phyloP scores from a whole-genome alignment of 306 rosid genomes.

The Quercus bicolor region DNA sequence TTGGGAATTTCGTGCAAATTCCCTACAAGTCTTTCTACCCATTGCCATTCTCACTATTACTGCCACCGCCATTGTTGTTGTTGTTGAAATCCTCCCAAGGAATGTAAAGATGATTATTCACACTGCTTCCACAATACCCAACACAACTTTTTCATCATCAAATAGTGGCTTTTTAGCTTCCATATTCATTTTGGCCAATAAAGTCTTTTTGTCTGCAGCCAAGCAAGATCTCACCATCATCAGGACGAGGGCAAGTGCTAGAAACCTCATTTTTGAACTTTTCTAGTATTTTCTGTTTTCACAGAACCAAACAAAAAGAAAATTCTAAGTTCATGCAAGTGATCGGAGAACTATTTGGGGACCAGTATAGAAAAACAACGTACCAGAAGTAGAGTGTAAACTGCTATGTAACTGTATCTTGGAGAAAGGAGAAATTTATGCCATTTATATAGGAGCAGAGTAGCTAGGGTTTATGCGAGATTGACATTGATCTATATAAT shows the following conservation, averaged over 20 bases:
- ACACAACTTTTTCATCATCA: background rate
- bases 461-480: no score
- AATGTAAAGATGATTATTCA: conserved; percentile 25
- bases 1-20: no score
- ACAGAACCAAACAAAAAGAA: background rate
- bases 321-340: background rate
- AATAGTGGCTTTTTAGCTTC: background rate
- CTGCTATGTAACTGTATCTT: no score
- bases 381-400: no score
- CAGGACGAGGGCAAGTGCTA: background rate
- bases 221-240: conserved; percentile 13
- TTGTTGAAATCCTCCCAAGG: background rate
- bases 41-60: no score
- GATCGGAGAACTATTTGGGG: background rate
- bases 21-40: no score
- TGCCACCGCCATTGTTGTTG: no score
- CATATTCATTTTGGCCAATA: background rate
- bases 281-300: background rate
- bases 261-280: conserved; percentile 10
- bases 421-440: no score
- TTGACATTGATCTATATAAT: no score
- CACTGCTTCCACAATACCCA: conserved; percentile 3
- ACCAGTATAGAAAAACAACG: no score
- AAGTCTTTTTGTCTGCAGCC: background rate
- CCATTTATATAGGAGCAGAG: background rate